Evolutionary conservation across 148 eudicot genomes (phyloP), one percentile per base, ranked within the genome.

Genomic region (Agrostemma githago): DNA sequence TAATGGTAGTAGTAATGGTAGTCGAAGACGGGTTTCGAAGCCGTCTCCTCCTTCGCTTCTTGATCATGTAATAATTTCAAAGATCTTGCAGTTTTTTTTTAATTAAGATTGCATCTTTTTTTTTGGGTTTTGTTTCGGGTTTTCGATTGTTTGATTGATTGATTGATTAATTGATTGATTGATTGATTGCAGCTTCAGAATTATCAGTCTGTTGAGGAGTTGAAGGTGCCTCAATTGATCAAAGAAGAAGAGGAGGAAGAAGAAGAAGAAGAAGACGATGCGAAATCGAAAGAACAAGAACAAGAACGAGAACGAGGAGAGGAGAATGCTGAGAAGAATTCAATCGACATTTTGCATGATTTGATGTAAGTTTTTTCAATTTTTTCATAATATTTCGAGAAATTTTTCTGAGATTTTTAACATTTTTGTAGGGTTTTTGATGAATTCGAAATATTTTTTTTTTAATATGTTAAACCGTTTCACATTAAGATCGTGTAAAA

Each of bases 201-300:
- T 17, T 59, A 79, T 71, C 75, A 81, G 66, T 75, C 70, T 41
- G 8, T 80, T 70, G 84, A 84, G 42, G 84, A 75, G 51, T 82
- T 74, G 12, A 75, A 72, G 68, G 62, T 79, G 42, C 61, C 42
- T 37, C 68, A 79, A 5, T 72, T 70, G 67, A 54, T 66, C 19
- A 65, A 76, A 56, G 72, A 78, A 57, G 54, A 56, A 7, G 43
- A 69, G 9, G 67, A 62, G 0, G 34, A 17, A 37, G 14, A 21
- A n/a, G n/a, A n/a, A 7, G 43, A 69, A 16, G 67, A 62, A 2
- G 34, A 17, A 37, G 14, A 21, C 53, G 76, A 9, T 51, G 1
- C 56, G 56, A 51, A 74, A 60, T 73, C 51, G 16, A 63, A 76
- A 58, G 75, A 66, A 7, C 68, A 79, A 53, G 77, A 75, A 54